phyloP scores from a whole-genome alignment of 768 basidiomycete species.

The Mycena galericulata region DNA sequence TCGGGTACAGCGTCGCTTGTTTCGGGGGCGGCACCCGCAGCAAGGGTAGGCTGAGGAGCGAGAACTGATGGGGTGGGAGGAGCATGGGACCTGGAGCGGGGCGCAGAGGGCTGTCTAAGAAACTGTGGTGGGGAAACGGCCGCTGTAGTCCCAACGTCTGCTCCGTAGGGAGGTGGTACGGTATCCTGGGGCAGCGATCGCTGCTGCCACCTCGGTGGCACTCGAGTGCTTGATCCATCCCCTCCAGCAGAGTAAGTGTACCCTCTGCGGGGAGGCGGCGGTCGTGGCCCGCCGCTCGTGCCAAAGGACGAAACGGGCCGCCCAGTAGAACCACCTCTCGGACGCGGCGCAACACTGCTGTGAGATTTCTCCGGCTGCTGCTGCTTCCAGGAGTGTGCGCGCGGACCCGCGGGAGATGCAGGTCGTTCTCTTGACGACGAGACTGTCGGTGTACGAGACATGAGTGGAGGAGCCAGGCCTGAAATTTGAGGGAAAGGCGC shows the following conservation, averaged over 20 bases:
- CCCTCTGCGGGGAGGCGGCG: slow-evolving; percentile 51
- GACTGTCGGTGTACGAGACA: slow-evolving; percentile 35
- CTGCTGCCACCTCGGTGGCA: background rate
- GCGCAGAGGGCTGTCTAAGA: slow-evolving; percentile 15
- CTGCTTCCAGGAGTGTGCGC: slow-evolving; percentile 41
- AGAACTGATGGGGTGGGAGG: slow-evolving; percentile 6
- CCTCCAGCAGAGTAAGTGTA: slow-evolving; percentile 48
- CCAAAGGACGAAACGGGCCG: slow-evolving; percentile 42
- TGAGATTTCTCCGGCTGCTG: slow-evolving; percentile 6
- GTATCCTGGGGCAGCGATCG: slow-evolving; percentile 20
- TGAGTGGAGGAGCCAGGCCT: slow-evolving; percentile 36
- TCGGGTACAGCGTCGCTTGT: background rate
- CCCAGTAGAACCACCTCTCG: slow-evolving; percentile 28
- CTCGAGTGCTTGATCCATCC: slow-evolving; percentile 22
- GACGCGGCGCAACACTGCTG: slow-evolving; percentile 5
- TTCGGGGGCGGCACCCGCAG: background rate
- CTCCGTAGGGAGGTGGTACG: background rate
- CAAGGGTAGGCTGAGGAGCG: slow-evolving; percentile 5
- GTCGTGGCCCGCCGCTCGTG: slow-evolving; percentile 44
- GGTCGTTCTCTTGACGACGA: slow-evolving; percentile 54
- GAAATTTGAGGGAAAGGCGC: slow-evolving; percentile 26
- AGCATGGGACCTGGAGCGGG: slow-evolving; percentile 16
- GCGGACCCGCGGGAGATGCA: slow-evolving; percentile 64
- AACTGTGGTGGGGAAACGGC: slow-evolving; percentile 12
- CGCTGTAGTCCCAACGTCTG: background rate